Evolutionary conservation across 441 rosid genomes (phyloP).

Genomic region (Arabidopsis hybrid): DNA sequence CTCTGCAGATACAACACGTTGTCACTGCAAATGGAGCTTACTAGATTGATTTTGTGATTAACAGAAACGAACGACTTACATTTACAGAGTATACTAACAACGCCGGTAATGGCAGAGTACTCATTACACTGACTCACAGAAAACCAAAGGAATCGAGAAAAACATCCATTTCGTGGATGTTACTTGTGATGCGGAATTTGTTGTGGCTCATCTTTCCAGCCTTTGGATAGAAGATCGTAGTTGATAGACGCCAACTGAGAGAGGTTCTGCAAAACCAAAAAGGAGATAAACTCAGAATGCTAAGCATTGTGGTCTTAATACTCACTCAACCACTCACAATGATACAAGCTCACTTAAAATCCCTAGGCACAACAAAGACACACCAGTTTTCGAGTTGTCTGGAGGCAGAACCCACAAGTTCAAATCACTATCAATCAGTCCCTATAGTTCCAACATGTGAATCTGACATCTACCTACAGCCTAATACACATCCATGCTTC

Average conservation of each 20-base stretch:
- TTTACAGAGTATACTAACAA: conserved; percentile 37
- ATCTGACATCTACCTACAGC: conserved; percentile 9
- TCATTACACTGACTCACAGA: conserved; percentile 35
- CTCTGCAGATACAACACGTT: conserved; percentile 10
- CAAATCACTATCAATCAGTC: not conserved
- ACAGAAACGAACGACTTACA: conserved; percentile 29
- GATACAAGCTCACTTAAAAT: not conserved
- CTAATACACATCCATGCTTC: not conserved
- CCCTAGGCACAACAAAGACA: conserved; percentile 1
- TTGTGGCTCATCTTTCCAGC: conserved; percentile 88
- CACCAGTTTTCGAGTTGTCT: not conserved
- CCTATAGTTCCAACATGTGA: conserved; percentile 9
- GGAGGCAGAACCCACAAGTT: conserved; percentile 16
- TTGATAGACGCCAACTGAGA: conserved; percentile 98
- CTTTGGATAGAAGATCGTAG: conserved; percentile 97
- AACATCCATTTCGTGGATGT: conserved; percentile 11
- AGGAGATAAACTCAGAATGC: conserved; percentile 16
- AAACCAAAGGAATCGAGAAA: conserved; percentile 22
- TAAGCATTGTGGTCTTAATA: not conserved
- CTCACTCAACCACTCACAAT: not conserved
- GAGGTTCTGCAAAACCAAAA: conserved; percentile 65
- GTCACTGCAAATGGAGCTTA: conserved; percentile 6
- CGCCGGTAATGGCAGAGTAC: conserved; percentile 37
- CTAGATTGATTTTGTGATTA: not conserved
- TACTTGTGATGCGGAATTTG: conserved; percentile 56